Base-by-base conservation (phyloP, 2,329 filamentous ascomycete species). In the Aureobasidium sp. region DNA sequence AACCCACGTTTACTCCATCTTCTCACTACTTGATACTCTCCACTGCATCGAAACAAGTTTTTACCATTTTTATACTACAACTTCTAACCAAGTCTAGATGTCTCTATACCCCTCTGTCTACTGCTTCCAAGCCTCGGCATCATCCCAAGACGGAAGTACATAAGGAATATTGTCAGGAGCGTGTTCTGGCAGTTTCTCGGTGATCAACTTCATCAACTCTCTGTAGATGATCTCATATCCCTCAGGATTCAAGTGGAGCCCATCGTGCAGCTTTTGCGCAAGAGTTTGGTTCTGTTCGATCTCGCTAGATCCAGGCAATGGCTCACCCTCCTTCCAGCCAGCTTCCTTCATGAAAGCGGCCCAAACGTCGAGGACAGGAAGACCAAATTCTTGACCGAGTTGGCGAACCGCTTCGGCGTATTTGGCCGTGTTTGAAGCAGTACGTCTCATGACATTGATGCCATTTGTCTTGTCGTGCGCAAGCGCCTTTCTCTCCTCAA, bases 351-450 rank as follows among this genome's bases (percentile, higher is more conserved):
- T 90, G 68, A 97, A 81, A 0, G 84, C 85, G 64, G 83, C 82
- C 85, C 90, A 95, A 1, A 97, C 80, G 73, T 97, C 90, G 24
- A 96, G 77, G 1, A 93, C 81, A 0, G 84, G 79, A 3, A 93
- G 68, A 7, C 75, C 72, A 45, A 80, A 74, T 61, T 79, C 79
- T 52, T 73, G 78, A 2, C 82, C 88, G 0, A 89, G 77, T 57
- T 87, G 79, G 63, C 85, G 81, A 14, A 85, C 83, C 8, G 88
- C 90, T 64, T 82, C 77, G 1, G 84, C 85, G 70, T 81, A 97
- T 73, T 71, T 79, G 73, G 77, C 89, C 69, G 79, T 86, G 74
- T 74, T 79, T 68, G 74, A 83, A 68, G 74, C 90, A 72, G 78
- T 89, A 78, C 77, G 81, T 24, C 75, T 70, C 31, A 72, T 70